These are phyloP conservation scores for Carex parvula DNA, from an alignment of 176 grass and related monocot species.

Conservation along the genomic window DNA sequence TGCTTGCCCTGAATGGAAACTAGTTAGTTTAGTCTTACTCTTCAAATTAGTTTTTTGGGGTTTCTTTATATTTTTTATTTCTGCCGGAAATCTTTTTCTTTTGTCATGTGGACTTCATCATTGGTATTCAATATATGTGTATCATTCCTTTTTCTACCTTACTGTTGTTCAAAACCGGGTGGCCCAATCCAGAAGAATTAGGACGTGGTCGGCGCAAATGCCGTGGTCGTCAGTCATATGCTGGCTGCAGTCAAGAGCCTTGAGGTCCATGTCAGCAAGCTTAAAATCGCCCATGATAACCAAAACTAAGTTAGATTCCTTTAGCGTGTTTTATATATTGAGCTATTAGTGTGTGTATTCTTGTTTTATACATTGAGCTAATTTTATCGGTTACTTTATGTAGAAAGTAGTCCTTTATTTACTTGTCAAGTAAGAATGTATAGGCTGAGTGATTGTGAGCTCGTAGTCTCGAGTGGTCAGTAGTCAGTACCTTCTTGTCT, in stretches of 20 bases:
- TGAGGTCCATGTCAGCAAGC: background rate
- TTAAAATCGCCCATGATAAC: background rate
- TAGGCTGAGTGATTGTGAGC: background rate
- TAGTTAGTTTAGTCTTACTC: background rate
- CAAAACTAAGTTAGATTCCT: background rate
- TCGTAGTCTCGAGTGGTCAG: background rate
- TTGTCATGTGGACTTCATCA: background rate
- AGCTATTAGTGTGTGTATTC: background rate
- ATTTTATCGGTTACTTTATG: conserved; percentile 1
- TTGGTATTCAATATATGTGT: background rate
- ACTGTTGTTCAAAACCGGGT: background rate
- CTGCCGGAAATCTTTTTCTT: background rate
- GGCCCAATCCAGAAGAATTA: conserved; percentile 9
- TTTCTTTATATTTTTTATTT: background rate
- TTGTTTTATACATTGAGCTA: background rate
- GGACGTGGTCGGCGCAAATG: background rate
- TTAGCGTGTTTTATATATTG: background rate
- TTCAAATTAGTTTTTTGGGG: background rate
- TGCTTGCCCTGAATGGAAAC: background rate
- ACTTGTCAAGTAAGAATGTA: background rate
- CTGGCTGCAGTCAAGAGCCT: background rate
- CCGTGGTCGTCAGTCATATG: background rate
- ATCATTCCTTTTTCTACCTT: background rate
- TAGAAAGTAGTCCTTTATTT: background rate
- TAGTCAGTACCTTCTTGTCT: background rate